Evolutionary conservation across 75 land plant genomes (phyloP), one percentile per base, ranked within the genome.

Genomic region (Azolla pinnata): DNA sequence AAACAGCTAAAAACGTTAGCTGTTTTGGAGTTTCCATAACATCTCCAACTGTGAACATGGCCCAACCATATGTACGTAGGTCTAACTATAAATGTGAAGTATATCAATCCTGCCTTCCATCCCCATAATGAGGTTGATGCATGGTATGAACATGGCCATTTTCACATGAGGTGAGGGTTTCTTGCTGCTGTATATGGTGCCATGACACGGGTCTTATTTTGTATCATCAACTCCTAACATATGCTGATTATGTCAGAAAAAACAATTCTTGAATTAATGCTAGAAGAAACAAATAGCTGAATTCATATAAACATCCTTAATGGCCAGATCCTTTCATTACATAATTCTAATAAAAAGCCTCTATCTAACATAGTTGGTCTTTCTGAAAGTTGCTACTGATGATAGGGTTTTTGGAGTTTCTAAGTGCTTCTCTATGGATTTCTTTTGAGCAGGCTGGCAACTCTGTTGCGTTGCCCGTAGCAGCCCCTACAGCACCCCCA

Each of bases 191-290:
- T n/a, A n/a, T n/a, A n/a, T n/a, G n/a, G n/a, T n/a, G n/a, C n/a
- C n/a, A n/a, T n/a, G n/a, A n/a, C n/a, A n/a, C n/a, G n/a, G n/a
- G n/a, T n/a, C 64, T 5, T 60, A 69, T 23, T 67, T 46, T 19
- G 51, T 32, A 1, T 29, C 64, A 24, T 52, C 40, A 35, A 24
- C 64, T 35, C 31, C 52, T 24, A 64, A 53, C 61, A 73, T 67
- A 65, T 73, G 54, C 62, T 65, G 19, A 40, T 63, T 25, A 56
- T 67, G 1, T 59, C 74, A 7, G 70, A 73, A 54, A 70, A 73
- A 38, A 7, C 42, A 7, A 38, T 38, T 7, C 7, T 14, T 14
- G 14, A 7, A 38, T 14, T 14, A 38, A 38, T 38, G 7, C 14
- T 38, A 38, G 42, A 38, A 38, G 7, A 7, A 7, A 38, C 14